Base-by-base conservation (phyloP, 768 basidiomycete species). In the Mycena belliarum region DNA sequence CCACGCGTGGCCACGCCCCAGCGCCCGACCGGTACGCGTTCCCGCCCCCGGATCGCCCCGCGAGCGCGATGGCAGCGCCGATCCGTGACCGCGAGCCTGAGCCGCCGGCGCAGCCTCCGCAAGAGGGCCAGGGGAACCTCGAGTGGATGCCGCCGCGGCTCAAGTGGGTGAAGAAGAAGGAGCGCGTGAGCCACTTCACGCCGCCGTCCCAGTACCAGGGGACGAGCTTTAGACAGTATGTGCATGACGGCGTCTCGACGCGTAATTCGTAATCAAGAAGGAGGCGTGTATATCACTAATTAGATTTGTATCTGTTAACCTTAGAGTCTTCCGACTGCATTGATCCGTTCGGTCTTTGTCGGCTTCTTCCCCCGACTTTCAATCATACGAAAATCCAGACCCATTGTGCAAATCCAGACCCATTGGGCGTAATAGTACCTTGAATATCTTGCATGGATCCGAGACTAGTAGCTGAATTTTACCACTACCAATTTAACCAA, bases 91-190 rank as follows among this genome's bases (percentile, higher is more conserved):
- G 29, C 15, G 6, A 45, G 29, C 59, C 48, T n/a, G 18, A 48
- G 33, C n/a, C 18, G 15, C 45, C 3, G 28, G 28, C 28, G 38
- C 46, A 12, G 18, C 10, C 26, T 8, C 52, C 45, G 35, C 46
- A 41, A 24, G 37, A 26, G 50, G 43, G 23, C 24, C 29, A 21
- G 23, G 49, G 57, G 8, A 59, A 59, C 32, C 8, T 55, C 14
- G 55, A 61, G 42, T 61, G 60, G 60, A 49, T 46, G 51, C 55
- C 60, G 11, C 52, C 60, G 46, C 49, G 50, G 21, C 61, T 63
- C n/a, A 63, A 60, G 55, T 63, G 62, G 62, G 62, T 63, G 38
- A 48, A 59, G 49, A 59, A 59, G 54, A 63, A 63, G 43, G 58
- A 63, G 18, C 62, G 62, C 48, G 58, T 63, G 20, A 63, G 62